A percentile compares a stretch with the other conserved stretches of the same genome.
Evolutionary conservation across 768 basidiomycete species (phyloP).

Genomic region (Pulveroboletus sp.): DNA sequence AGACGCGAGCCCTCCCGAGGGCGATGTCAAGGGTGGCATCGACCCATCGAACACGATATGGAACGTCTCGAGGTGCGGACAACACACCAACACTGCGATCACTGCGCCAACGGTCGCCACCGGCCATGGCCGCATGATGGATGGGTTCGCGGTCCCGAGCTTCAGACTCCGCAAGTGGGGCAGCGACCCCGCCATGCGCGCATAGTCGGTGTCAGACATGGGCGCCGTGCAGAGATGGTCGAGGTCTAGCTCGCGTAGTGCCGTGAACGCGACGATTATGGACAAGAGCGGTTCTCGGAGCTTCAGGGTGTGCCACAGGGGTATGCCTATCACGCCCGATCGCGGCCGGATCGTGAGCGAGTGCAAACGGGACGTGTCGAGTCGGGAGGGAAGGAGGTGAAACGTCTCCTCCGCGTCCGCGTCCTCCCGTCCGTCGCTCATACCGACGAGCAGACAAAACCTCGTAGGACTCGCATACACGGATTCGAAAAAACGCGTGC

Average conservation of each 20-base stretch:
- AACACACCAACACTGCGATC: constrained; percentile 11
- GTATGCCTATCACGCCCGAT: not conserved
- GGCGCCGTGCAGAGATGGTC: constrained; percentile 12
- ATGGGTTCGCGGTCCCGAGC: constrained; percentile 11
- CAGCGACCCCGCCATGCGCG: constrained; percentile 7
- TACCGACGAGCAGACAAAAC: constrained; percentile 5
- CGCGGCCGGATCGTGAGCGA: constrained; percentile 6
- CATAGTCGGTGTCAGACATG: constrained; percentile 9
- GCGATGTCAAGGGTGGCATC: not conserved
- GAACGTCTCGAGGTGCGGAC: constrained; percentile 11
- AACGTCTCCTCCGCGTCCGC: constrained; percentile 5
- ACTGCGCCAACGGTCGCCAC: constrained; percentile 8
- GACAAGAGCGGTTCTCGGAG: constrained; percentile 3
- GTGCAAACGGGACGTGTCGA: constrained; percentile 7
- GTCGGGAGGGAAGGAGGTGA: constrained; percentile 5
- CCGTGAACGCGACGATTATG: constrained; percentile 10
- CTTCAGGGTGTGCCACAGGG: not conserved
- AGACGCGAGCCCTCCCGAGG: not conserved
- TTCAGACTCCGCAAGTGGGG: constrained; percentile 9
- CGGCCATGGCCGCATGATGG: constrained; percentile 1
- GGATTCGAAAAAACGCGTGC: constrained; percentile 8
- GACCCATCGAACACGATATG: constrained; percentile 18
- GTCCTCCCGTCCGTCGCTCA: constrained; percentile 1
- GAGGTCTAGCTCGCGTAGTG: constrained; percentile 13
- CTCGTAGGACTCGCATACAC: constrained; percentile 10